Conservation (phyloP, 208 protist species). For the Crithidia bombi region DNA sequence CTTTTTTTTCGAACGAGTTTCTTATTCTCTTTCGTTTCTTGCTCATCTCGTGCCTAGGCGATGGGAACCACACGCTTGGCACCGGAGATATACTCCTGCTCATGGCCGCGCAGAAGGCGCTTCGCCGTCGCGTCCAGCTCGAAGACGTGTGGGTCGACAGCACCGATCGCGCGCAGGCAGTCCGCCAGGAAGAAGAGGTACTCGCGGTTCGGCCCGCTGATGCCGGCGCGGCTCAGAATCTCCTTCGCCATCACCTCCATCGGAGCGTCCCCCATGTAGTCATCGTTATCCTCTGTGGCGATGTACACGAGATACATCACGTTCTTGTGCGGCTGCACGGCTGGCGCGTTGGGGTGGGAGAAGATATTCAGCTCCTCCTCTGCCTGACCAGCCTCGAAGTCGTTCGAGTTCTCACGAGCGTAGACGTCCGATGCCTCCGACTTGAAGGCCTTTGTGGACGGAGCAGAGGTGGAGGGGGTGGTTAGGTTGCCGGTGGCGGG, state of each 20-base stretch:
- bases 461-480: conserved; percentile 11
- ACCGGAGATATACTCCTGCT: conserved; percentile 26
- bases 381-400: conserved; percentile 15
- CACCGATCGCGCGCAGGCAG: conserved; percentile 58
- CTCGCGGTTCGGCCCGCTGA: conserved; percentile 77
- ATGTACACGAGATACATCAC: conserved; percentile 74
- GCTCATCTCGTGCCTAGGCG: neutral
- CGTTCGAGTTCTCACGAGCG: conserved; percentile 17
- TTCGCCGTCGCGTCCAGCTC: conserved; percentile 56
- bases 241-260: conserved; percentile 69
- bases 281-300: conserved; percentile 62
- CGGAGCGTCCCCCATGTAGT: conserved; percentile 65
- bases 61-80: conserved; percentile 12
- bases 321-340: conserved; percentile 34
- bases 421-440: conserved; percentile 3
- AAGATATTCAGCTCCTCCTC: conserved; percentile 29
- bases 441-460: conserved; percentile 24
- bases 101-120: conserved; percentile 37
- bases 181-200: conserved; percentile 80
- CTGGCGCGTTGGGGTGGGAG: conserved; percentile 31
- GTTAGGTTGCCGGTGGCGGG: conserved; percentile 26
- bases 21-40: neutral
- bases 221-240: conserved; percentile 53
- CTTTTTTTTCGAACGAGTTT: no score
- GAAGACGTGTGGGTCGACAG: conserved; percentile 70